A percentile compares a stretch with the other conserved stretches of the same genome.
Evolutionary conservation across 1,139 yeast species (phyloP).

Genomic region (Pichia sp.): DNA sequence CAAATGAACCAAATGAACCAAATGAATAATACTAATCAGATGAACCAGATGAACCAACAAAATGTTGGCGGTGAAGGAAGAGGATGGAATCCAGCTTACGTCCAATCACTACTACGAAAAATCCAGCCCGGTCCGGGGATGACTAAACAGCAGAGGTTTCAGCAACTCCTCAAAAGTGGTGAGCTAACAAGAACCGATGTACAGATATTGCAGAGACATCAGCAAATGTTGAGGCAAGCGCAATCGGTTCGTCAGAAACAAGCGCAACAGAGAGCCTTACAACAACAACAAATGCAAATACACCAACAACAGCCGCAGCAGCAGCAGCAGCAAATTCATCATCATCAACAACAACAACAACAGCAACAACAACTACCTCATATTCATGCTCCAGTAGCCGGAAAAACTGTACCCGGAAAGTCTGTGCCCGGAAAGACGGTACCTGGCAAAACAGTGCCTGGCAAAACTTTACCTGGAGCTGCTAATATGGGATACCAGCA

Average conservation of each 20-base stretch:
- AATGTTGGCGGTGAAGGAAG: not conserved
- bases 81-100: conserved; percentile 16
- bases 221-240: conserved; percentile 25
- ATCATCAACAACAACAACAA: conserved; percentile 2
- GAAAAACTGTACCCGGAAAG: conserved; percentile 7
- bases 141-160: conserved; percentile 26
- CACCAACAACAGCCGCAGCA: conserved; percentile 5
- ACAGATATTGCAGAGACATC: conserved; percentile 25
- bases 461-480: conserved; percentile 4
- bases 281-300: conserved; percentile 10
- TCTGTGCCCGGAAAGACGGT: conserved; percentile 4
- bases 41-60: conserved; percentile 1
- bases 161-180: conserved; percentile 25
- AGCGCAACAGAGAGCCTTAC: conserved; percentile 15
- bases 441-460: conserved; percentile 3
- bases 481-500: too few relatives aligned
- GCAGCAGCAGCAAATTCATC: conserved; percentile 1
- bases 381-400: conserved; percentile 1
- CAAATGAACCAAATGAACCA: conserved; percentile 2
- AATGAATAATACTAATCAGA: not conserved
- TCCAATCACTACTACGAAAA: conserved; percentile 21
- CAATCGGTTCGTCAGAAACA: conserved; percentile 21
- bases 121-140: conserved; percentile 28
- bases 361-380: not conserved
- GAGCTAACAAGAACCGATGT: conserved; percentile 26